Base-by-base conservation (phyloP, 306 rosid genomes). In the Ammopiptanthus mongolicus region DNA sequence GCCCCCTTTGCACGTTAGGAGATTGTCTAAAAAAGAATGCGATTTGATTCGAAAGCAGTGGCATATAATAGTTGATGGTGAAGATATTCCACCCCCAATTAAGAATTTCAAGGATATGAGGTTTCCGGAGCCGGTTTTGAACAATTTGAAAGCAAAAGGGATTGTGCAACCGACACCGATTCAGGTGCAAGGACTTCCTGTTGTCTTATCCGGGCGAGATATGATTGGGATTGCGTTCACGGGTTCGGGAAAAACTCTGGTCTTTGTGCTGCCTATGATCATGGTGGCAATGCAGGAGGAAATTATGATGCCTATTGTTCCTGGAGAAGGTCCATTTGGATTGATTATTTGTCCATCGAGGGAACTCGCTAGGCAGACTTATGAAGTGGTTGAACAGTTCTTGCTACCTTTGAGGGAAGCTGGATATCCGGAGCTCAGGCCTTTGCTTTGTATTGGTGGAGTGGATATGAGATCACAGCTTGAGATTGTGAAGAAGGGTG, bases 171-270 rank as follows among this genome's bases (percentile, higher is more conserved):
- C 98, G 0, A 95, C 98, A 0, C 98, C 97, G 0, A 91, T 95
- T 85, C 97, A 95, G 87, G 98, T 95, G 61, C 98, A 95, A 64
- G 98, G 97, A 21, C 95, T 95, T 68, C 98, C 97, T 5, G 98
- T 95, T 74, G 81, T 88, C 69, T 85, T 91, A 47, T 78, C 98
- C 0, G 98, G 98, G 12, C 71, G 98, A 69, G 97, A 91, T 80
- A 94, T 91, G 97, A 95, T 95, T 79, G 98, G 98, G 55, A 95
- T 95, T 52, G 98, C 97, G 1, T 95, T 91, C 70, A 95, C 97
- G 0, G 98, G 98, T 0, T 90, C 96, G 0, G 98, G 98, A 11
- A 95, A 95, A 86, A 95, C 97, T 8, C 71, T 91, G 48, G 97
- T 90, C 9, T 95, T 95, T 85, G 97, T 90, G 80, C 84, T 91